A percentile compares a stretch with the other conserved stretches of the same genome.
Evolutionary conservation across 164 flowering plant species (phyloP).

Genomic region (Magnolia kwangsiensis): DNA sequence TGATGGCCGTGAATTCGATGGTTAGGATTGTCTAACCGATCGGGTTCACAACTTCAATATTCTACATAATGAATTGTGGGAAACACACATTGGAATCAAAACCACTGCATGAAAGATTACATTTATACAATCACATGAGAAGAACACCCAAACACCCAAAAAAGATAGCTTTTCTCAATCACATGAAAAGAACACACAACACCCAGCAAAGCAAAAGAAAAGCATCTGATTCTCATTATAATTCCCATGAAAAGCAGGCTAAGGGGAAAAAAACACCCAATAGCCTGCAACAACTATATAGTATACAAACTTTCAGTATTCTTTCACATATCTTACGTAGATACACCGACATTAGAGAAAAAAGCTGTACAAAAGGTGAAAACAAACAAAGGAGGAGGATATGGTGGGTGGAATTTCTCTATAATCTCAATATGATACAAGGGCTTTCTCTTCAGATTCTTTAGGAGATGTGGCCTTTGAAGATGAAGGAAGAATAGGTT

Average conservation of each 20-base stretch:
- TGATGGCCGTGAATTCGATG: too few species aligned
- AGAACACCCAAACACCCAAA: background rate
- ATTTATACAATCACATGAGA: background rate
- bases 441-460: conserved; percentile 21
- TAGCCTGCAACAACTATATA: conserved; percentile 17
- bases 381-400: background rate
- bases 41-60: too few species aligned
- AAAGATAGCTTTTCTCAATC: background rate
- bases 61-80: too few species aligned
- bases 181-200: background rate
- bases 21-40: too few species aligned
- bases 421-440: conserved; percentile 31
- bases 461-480: conserved; percentile 7
- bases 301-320: background rate
- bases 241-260: conserved; percentile 15
- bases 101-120: background rate
- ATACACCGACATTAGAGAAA: background rate
- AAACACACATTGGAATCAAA: background rate
- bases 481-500: conserved; percentile 20
- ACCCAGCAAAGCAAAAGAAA: background rate
- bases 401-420: background rate
- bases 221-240: background rate
- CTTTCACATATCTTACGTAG: conserved; percentile 2
- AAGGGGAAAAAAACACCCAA: conserved; percentile 12
- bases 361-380: background rate